phyloP scores from a whole-genome alignment of 2,329 filamentous ascomycete species.

The Mycosphaerella sp. region DNA sequence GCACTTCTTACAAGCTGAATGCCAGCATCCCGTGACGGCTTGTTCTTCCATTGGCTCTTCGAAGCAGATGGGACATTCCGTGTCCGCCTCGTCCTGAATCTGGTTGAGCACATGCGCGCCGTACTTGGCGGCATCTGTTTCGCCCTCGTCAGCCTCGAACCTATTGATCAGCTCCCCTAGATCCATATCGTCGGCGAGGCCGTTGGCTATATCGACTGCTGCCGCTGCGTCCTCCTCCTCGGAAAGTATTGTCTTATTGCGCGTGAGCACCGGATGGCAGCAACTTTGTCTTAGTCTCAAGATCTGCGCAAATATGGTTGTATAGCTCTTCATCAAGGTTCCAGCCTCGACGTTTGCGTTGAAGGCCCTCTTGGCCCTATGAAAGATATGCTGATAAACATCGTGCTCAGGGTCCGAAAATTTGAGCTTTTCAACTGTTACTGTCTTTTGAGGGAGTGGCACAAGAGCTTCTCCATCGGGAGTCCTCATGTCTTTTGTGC shows the following conservation, averaged over 20 bases:
- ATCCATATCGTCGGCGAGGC: slow-evolving; percentile 93
- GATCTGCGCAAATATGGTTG: slow-evolving; percentile 96
- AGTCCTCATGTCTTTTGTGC: slow-evolving; percentile 98
- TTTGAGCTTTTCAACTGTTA: slow-evolving; percentile 84
- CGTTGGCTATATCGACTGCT: slow-evolving; percentile 70
- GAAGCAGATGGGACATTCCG: slow-evolving; percentile 89
- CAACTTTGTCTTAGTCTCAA: slow-evolving; percentile 87
- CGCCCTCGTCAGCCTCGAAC: slow-evolving; percentile 59
- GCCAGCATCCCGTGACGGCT: slow-evolving; percentile 93
- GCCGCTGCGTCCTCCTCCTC: slow-evolving; percentile 81
- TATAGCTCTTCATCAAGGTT: slow-evolving; percentile 90
- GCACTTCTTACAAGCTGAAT: slow-evolving; percentile 92
- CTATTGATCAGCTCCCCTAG: slow-evolving; percentile 75
- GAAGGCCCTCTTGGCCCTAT: slow-evolving; percentile 75
- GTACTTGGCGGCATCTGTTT: slow-evolving; percentile 63
- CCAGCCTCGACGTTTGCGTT: slow-evolving; percentile 82
- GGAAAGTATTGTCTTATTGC: slow-evolving; percentile 74
- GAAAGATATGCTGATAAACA: slow-evolving; percentile 88
- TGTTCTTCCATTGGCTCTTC: slow-evolving; percentile 96
- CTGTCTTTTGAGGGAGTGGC: slow-evolving; percentile 68
- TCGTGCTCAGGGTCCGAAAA: slow-evolving; percentile 78
- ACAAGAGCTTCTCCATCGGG: slow-evolving; percentile 78
- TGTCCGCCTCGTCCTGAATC: slow-evolving; percentile 80
- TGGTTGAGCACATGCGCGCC: slow-evolving; percentile 82
- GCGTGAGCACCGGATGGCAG: slow-evolving; percentile 84